A percentile compares a stretch with the other conserved stretches of the same genome.
Evolutionary conservation across 2,329 filamentous ascomycete species (phyloP).

Genomic region (Tolypocladium cylindrosporum): DNA sequence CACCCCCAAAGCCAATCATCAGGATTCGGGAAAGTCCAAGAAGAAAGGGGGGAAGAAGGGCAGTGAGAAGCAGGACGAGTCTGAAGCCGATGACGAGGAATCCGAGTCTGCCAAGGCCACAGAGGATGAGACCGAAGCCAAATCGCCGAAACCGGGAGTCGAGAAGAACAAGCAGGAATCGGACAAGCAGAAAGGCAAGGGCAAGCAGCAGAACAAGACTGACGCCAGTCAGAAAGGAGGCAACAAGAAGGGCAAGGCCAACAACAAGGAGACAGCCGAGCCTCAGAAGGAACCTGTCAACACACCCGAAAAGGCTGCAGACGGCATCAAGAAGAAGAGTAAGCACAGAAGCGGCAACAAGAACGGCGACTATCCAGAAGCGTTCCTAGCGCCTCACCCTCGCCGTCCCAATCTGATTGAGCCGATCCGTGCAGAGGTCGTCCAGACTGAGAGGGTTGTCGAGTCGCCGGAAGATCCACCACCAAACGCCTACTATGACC

Average conservation of each 20-base stretch:
- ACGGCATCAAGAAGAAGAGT: background rate
- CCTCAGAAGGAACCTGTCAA: background rate
- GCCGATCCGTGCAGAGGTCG: constrained; percentile 35
- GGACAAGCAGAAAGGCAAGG: constrained; percentile 7
- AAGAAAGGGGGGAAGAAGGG: constrained; percentile 11
- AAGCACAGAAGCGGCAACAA: constrained; percentile 6
- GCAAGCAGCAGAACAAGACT: constrained; percentile 8
- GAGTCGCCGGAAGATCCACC: constrained; percentile 41
- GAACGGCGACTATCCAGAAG: constrained; percentile 15
- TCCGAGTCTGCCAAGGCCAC: constrained; percentile 13
- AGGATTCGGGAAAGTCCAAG: constrained; percentile 1
- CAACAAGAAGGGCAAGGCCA: background rate
- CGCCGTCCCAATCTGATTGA: constrained; percentile 35
- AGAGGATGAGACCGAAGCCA: constrained; percentile 3
- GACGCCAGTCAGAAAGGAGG: constrained; percentile 4
- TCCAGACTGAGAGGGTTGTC: constrained; percentile 46
- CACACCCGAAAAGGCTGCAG: background rate
- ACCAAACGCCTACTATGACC: constrained; percentile 50
- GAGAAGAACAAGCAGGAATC: constrained; percentile 5
- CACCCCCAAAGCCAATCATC: constrained; percentile 2
- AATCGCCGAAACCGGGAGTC: constrained; percentile 3
- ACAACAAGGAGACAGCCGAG: background rate
- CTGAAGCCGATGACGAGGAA: constrained; percentile 14
- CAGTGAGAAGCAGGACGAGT: constrained; percentile 10
- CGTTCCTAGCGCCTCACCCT: constrained; percentile 17